Conservation (phyloP, 768 basidiomycete species). For the Sarcomyxa edulis region DNA sequence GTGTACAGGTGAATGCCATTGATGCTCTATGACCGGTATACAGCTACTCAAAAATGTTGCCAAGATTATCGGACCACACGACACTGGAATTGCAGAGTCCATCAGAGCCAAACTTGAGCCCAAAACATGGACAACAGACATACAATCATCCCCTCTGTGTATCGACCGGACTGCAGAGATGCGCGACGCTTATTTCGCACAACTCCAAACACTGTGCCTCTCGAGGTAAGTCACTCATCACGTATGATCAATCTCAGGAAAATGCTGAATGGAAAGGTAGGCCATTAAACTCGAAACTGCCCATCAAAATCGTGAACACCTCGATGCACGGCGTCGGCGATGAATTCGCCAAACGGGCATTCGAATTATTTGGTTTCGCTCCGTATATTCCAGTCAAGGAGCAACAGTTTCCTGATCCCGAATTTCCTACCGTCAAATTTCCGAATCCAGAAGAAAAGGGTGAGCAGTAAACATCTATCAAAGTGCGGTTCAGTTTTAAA, state of each 20-base stretch:
- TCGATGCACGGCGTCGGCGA: conserved; percentile 90
- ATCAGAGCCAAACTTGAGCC: conserved; percentile 63
- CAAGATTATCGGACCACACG: conserved; percentile 83
- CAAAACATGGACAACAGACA: conserved; percentile 31
- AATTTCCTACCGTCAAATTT: conserved; percentile 80
- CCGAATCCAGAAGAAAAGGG: conserved; percentile 93
- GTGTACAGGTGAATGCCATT: conserved; percentile 73
- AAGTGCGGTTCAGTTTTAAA: conserved; percentile 18
- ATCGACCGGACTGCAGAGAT: conserved; percentile 56
- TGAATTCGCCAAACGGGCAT: conserved; percentile 50
- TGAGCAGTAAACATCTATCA: conserved; percentile 15
- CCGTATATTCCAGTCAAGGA: conserved; percentile 56
- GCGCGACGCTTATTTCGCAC: conserved; percentile 51
- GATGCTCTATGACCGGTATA: too few relatives aligned
- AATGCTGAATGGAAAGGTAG: conserved; percentile 13
- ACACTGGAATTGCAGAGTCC: conserved; percentile 64
- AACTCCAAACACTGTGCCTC: conserved; percentile 24
- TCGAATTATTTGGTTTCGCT: conserved; percentile 53
- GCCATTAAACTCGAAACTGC: conserved; percentile 27
- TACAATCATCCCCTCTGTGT: conserved; percentile 38
- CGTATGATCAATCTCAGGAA: not conserved
- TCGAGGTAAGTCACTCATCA: conserved; percentile 16
- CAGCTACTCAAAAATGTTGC: too few relatives aligned
- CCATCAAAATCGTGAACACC: conserved; percentile 73
- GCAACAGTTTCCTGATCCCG: conserved; percentile 74